Conservation (phyloP, 352 stramenopile species). For the Phytophthora rubi region DNA sequence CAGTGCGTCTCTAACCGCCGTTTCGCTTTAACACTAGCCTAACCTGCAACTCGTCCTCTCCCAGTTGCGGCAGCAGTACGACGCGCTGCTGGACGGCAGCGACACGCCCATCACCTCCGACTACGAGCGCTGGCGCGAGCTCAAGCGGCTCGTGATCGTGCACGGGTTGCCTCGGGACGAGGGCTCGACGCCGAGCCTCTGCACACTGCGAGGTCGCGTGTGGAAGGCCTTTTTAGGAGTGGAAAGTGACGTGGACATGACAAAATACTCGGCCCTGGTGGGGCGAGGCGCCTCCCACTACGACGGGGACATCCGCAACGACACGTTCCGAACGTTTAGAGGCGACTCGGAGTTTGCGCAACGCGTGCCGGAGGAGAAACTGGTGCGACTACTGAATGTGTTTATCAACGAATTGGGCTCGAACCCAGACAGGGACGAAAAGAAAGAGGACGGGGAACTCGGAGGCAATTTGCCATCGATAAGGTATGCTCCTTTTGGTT, state of each 20-base stretch:
- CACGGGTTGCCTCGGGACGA: slow-evolving; percentile 73
- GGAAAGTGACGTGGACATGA: slow-evolving; percentile 58
- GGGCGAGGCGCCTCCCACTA: slow-evolving; percentile 77
- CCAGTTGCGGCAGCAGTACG: slow-evolving; percentile 31
- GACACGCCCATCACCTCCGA: slow-evolving; percentile 50
- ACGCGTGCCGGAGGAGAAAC: slow-evolving; percentile 90
- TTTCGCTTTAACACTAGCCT: background rate
- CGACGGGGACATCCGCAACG: slow-evolving; percentile 91
- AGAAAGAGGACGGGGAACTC: slow-evolving; percentile 27
- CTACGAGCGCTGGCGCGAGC: slow-evolving; percentile 82
- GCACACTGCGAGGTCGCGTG: slow-evolving; percentile 81
- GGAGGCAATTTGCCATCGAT: slow-evolving; percentile 53
- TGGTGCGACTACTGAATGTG: slow-evolving; percentile 91
- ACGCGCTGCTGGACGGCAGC: slow-evolving; percentile 29
- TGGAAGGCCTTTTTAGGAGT: slow-evolving; percentile 92
- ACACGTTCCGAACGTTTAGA: slow-evolving; percentile 93
- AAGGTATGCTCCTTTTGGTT: slow-evolving; percentile 26
- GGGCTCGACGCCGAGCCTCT: slow-evolving; percentile 30
- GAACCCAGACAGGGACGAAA: slow-evolving; percentile 23
- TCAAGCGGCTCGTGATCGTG: slow-evolving; percentile 85
- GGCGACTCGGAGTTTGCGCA: slow-evolving; percentile 88
- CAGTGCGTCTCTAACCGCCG: background rate
- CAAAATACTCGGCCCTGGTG: slow-evolving; percentile 76
- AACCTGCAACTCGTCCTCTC: background rate
- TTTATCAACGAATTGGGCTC: slow-evolving; percentile 89